A percentile compares a stretch with the other conserved stretches of the same genome.
phyloP scores from a whole-genome alignment of 2,329 filamentous ascomycete species.

The Chrysosporium keratinophilum region DNA sequence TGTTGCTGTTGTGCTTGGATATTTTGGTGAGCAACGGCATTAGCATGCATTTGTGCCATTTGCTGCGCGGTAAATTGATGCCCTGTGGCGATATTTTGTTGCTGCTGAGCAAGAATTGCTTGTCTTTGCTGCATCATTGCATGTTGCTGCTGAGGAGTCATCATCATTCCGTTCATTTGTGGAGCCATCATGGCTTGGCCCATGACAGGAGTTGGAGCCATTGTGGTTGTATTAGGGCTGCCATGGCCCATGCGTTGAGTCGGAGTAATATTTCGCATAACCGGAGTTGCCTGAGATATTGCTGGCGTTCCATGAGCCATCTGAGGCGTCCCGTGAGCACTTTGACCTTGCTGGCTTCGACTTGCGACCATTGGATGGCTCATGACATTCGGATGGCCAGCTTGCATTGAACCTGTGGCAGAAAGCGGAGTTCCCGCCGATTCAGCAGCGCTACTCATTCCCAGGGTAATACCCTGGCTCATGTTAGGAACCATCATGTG shows the following conservation, averaged over 20 bases:
- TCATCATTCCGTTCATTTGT: slow-evolving; percentile 30
- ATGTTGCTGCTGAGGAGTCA: slow-evolving; percentile 33
- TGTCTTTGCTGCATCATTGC: slow-evolving; percentile 20
- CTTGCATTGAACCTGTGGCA: slow-evolving; percentile 38
- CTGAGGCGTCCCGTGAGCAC: slow-evolving; percentile 40
- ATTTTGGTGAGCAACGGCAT: slow-evolving; percentile 15
- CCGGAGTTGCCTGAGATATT: slow-evolving; percentile 39
- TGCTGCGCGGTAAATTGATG: slow-evolving; percentile 17
- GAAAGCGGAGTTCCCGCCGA: slow-evolving; percentile 38
- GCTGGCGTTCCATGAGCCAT: slow-evolving; percentile 39
- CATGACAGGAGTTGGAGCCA: slow-evolving; percentile 38
- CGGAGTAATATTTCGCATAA: slow-evolving; percentile 40
- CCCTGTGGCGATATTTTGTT: slow-evolving; percentile 21
- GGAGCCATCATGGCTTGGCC: slow-evolving; percentile 35
- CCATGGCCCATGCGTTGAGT: slow-evolving; percentile 39
- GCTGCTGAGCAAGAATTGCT: slow-evolving; percentile 27
- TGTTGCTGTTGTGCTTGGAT: slow-evolving; percentile 14
- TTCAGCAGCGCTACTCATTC: slow-evolving; percentile 36
- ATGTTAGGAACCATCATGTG: slow-evolving; percentile 31
- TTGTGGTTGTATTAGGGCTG: slow-evolving; percentile 35
- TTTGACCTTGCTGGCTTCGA: slow-evolving; percentile 38
- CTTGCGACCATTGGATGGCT: slow-evolving; percentile 37
- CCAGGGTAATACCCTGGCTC: slow-evolving; percentile 34
- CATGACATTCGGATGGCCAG: slow-evolving; percentile 38
- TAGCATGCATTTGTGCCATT: slow-evolving; percentile 17